Percentiles rank a stretch among this genome's conserved stretches.
phyloP scores from a whole-genome alignment of 2,329 filamentous ascomycete species.

The Arthrobotrys iridis region DNA sequence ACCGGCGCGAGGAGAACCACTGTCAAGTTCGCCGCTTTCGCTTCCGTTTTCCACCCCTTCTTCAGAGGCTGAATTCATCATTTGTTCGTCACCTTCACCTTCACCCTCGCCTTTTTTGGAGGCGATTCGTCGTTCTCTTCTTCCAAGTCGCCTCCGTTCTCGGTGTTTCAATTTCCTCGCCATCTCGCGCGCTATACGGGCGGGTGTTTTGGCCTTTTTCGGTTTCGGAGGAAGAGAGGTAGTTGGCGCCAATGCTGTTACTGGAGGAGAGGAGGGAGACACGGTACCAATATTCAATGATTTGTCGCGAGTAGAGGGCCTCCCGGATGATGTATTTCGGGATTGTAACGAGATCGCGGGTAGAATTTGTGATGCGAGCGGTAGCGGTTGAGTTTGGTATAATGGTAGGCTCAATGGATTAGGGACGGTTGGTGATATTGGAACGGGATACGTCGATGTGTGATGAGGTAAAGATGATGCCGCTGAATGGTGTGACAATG shows the following conservation, averaged over 20 bases:
- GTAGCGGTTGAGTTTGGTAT: neutral
- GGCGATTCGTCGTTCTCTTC: conserved; percentile 39
- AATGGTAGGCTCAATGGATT: neutral
- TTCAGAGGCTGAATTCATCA: conserved; percentile 23
- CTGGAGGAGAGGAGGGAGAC: neutral
- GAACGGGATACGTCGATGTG: conserved; percentile 14
- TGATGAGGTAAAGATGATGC: neutral
- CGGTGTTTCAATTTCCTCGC: conserved; percentile 48
- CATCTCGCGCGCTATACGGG: conserved; percentile 48
- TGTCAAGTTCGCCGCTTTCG: conserved; percentile 42
- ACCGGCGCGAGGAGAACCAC: conserved; percentile 12
- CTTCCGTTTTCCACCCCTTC: conserved; percentile 29
- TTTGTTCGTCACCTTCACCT: conserved; percentile 26
- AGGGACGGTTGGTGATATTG: conserved; percentile 7
- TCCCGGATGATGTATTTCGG: conserved; percentile 2
- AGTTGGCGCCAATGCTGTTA: neutral
- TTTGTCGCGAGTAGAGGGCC: conserved; percentile 7
- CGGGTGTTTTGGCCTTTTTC: conserved; percentile 49
- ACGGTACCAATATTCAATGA: neutral
- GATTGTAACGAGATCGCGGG: neutral
- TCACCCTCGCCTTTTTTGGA: conserved; percentile 37
- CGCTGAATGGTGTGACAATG: neutral
- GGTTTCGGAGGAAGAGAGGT: conserved; percentile 39
- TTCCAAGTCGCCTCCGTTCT: conserved; percentile 44
- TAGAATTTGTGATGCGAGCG: neutral